A percentile compares a stretch with the other conserved stretches of the same genome.
Conservation (phyloP, 805 yeast genomes). For the Saccharomycopsis guyanensis region DNA sequence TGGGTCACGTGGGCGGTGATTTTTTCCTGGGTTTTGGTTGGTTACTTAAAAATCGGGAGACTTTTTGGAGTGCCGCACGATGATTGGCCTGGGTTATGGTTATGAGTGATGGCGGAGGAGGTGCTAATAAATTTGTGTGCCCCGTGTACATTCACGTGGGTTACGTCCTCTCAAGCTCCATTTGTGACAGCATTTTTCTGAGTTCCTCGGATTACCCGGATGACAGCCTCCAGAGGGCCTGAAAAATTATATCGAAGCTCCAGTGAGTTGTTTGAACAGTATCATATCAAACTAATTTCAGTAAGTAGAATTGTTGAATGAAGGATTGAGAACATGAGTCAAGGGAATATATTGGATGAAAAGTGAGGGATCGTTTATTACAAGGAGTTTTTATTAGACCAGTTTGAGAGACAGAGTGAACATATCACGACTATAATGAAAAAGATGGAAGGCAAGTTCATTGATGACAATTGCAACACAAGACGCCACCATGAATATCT, state of each 20-base stretch:
- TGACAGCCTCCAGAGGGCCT: background rate
- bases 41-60: background rate
- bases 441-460: background rate
- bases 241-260: background rate
- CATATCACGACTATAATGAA: background rate
- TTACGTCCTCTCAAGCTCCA: too few relatives aligned
- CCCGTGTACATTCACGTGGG: too few relatives aligned
- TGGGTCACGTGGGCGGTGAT: background rate
- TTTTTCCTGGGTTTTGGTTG: constrained; percentile 5
- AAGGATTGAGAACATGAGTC: too few relatives aligned
- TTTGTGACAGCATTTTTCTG: background rate
- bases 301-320: too few relatives aligned
- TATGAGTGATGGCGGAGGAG: background rate
- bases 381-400: background rate
- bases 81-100: background rate
- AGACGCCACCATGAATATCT: too few relatives aligned
- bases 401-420: background rate
- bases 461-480: too few relatives aligned
- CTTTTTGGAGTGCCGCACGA: background rate
- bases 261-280: too few relatives aligned
- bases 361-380: background rate
- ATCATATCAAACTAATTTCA: too few relatives aligned
- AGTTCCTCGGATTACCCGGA: background rate
- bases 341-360: too few relatives aligned
- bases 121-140: background rate